phyloP scores from a whole-genome alignment of 805 yeast species.

The Pichia nanzhaoensis region DNA sequence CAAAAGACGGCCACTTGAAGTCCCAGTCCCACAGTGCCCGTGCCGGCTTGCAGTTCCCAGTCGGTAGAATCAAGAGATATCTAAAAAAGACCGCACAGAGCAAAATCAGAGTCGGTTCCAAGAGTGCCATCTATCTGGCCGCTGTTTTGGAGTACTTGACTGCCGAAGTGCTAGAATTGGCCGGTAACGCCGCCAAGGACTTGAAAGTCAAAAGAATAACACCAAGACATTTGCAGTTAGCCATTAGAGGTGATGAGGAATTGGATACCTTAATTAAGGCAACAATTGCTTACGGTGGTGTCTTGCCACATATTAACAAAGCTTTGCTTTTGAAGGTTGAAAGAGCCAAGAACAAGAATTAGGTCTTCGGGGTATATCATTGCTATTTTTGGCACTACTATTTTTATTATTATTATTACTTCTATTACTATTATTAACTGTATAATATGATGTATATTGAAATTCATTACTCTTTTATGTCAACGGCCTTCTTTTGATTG shows the following conservation, averaged over 20 bases:
- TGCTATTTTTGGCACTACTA: not conserved
- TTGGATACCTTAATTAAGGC: slow-evolving; percentile 90
- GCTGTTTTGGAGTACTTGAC: slow-evolving; percentile 95
- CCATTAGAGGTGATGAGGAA: slow-evolving; percentile 98
- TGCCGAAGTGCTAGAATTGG: slow-evolving; percentile 95
- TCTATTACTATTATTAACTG: not conserved
- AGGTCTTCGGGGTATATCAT: not conserved
- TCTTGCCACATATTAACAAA: slow-evolving; percentile 86
- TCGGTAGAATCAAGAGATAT: slow-evolving; percentile 97
- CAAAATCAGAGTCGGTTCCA: slow-evolving; percentile 64
- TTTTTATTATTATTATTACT: not conserved
- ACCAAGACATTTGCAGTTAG: slow-evolving; percentile 94
- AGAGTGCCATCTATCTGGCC: slow-evolving; percentile 85
- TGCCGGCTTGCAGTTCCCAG: slow-evolving; percentile 95
- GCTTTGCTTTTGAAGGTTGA: slow-evolving; percentile 74
- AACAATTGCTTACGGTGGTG: slow-evolving; percentile 98
- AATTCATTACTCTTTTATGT: not conserved
- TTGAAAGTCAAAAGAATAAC: slow-evolving; percentile 93
- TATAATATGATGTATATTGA: slow-evolving; percentile 3
- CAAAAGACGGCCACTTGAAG: slow-evolving; percentile 47
- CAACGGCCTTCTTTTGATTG: too few relatives aligned
- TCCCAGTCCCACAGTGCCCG: slow-evolving; percentile 88
- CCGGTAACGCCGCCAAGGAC: slow-evolving; percentile 98
- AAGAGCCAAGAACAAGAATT: slow-evolving; percentile 24
- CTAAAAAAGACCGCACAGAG: slow-evolving; percentile 83